A percentile compares a stretch with the other conserved stretches of the same genome.
These are phyloP conservation scores for Candida glaebosa DNA, from an alignment of 805 yeast genomes.

Conservation along the genomic window DNA sequence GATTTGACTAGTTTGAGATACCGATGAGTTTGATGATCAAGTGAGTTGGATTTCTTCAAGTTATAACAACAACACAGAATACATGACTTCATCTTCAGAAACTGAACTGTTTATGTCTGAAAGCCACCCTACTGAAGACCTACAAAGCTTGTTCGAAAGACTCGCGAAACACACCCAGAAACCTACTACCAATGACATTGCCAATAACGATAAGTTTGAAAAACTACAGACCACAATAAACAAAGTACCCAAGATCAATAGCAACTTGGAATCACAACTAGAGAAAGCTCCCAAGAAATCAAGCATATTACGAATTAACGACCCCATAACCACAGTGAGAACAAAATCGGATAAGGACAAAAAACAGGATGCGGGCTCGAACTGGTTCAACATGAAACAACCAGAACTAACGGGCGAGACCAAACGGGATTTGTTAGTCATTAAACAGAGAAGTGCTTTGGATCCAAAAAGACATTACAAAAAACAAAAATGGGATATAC, in stretches of 20 bases:
- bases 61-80: too few species aligned
- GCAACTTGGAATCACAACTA: slow-evolving; percentile 22
- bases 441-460: slow-evolving; percentile 83
- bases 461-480: slow-evolving; percentile 96
- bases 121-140: slow-evolving; percentile 14
- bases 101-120: slow-evolving; percentile 25
- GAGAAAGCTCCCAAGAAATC: slow-evolving; percentile 10
- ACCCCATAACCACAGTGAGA: slow-evolving; percentile 33
- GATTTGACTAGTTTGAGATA: neutral
- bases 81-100: slow-evolving; percentile 7
- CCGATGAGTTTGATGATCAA: slow-evolving; percentile 1
- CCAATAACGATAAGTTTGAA: slow-evolving; percentile 21
- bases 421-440: slow-evolving; percentile 71
- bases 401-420: slow-evolving; percentile 68
- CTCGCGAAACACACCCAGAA: slow-evolving; percentile 20
- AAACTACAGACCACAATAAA: slow-evolving; percentile 31
- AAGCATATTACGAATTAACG: slow-evolving; percentile 38
- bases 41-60: too few species aligned
- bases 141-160: slow-evolving; percentile 26
- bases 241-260: slow-evolving; percentile 40
- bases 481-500: slow-evolving; percentile 73
- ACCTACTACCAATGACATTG: neutral
- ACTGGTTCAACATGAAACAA: slow-evolving; percentile 82
- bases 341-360: slow-evolving; percentile 13
- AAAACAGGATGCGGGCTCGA: slow-evolving; percentile 43